Conservation (phyloP, 352 stramenopile genomes). For the Globisporangium megalacanthum region DNA sequence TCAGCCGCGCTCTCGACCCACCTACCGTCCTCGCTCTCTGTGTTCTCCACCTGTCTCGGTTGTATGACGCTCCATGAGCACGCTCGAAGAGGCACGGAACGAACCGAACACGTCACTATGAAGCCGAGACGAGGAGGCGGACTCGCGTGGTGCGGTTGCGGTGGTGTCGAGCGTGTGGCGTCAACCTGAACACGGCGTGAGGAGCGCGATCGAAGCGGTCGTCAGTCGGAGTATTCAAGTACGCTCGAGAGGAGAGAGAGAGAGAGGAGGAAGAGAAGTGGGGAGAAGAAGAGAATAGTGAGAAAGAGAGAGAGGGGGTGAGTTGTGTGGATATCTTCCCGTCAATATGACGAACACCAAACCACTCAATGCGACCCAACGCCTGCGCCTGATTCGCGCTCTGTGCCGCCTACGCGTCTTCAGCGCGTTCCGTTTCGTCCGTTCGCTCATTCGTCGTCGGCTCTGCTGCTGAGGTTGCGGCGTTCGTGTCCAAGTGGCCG, state of each 20-base stretch:
- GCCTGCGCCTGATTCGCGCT: neutral
- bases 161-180: neutral
- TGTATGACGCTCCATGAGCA: neutral
- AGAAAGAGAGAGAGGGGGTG: neutral
- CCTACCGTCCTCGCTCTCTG: neutral
- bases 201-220: neutral
- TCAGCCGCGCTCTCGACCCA: neutral
- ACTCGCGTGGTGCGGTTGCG: neutral
- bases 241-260: neutral
- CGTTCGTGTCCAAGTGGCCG: conserved; percentile 23
- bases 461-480: no score
- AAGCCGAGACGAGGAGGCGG: neutral
- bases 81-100: neutral
- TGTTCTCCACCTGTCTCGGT: neutral
- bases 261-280: conserved; percentile 4
- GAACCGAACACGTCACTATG: neutral
- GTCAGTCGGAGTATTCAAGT: neutral
- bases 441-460: neutral
- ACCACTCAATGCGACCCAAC: neutral
- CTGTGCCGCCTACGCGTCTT: neutral
- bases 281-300: neutral
- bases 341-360: conserved; percentile 5
- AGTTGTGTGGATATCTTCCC: conserved; percentile 10
- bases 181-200: neutral
- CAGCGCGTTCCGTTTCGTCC: conserved; percentile 1